A percentile compares a stretch with the other conserved stretches of the same genome.
Conservation (phyloP, 768 basidiomycete genomes). For the Amanita pallidorosea region DNA sequence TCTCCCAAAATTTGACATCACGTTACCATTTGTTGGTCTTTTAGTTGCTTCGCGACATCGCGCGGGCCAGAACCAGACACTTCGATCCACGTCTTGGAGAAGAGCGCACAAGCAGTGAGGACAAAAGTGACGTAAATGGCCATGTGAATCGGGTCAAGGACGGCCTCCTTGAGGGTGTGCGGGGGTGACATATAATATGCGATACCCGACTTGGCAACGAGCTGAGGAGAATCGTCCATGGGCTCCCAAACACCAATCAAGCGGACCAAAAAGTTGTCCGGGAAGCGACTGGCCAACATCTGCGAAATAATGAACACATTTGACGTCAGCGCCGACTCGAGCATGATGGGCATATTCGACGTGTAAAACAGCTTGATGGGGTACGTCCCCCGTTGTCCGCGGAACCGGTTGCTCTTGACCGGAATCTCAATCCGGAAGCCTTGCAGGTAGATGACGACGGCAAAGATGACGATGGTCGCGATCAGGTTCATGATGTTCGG, state of each 20-base stretch:
- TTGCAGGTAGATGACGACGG: slow-evolving; percentile 94
- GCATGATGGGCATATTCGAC: slow-evolving; percentile 99
- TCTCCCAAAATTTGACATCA: neutral
- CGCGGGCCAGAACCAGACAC: slow-evolving; percentile 93
- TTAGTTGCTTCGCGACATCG: slow-evolving; percentile 95
- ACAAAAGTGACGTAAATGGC: slow-evolving; percentile 87
- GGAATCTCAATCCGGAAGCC: slow-evolving; percentile 99
- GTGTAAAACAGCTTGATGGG: slow-evolving; percentile 99
- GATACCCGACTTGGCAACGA: slow-evolving; percentile 81
- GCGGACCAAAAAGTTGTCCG: slow-evolving; percentile 79
- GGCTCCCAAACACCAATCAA: slow-evolving; percentile 99
- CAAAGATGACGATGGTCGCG: slow-evolving; percentile 86
- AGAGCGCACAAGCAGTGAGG: slow-evolving; percentile 88
- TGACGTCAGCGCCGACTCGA: slow-evolving; percentile 84
- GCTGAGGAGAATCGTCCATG: slow-evolving; percentile 87
- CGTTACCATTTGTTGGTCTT: slow-evolving; percentile 93
- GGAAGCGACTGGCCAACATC: slow-evolving; percentile 91
- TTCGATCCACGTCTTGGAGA: slow-evolving; percentile 99
- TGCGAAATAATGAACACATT: slow-evolving; percentile 96
- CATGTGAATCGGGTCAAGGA: slow-evolving; percentile 92
- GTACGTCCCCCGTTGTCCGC: slow-evolving; percentile 92
- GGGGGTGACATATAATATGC: slow-evolving; percentile 98
- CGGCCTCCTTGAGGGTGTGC: slow-evolving; percentile 80
- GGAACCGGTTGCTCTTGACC: slow-evolving; percentile 92
- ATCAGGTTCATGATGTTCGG: slow-evolving; percentile 98